Base-by-base conservation (phyloP, 371 early-diverging fungal species). In the Apophysomyces ossiformis region DNA sequence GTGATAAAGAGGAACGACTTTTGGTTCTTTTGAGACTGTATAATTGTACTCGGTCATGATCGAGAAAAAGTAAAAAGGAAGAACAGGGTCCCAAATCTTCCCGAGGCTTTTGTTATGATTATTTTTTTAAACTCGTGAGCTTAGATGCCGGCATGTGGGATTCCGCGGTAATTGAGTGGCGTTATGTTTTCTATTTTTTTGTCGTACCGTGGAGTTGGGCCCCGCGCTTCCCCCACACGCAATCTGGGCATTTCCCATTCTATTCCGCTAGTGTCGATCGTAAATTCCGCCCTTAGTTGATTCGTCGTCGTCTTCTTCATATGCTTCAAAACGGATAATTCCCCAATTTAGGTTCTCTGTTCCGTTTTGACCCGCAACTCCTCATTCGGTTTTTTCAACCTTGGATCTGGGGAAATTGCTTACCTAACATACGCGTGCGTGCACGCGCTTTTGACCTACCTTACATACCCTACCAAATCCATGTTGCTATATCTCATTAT, bases 31-130 rank as follows among this genome's bases (percentile, higher is more conserved):
- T 16, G 60, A 60, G 60, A 45, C 43, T 37, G 61, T 35, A 45
- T 61, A 67, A 41, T 56, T 57, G 38, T 61, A 67, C 15, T 67
- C 67, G 62, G 44, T 67, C 67, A 67, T 67, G 44, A 59, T 60
- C 44, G 45, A 65, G 21, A 21, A 65, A 41, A 44, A 58, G 39
- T 12, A 65, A 65, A 43, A 32, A 16, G 45, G 39, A 57, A 18
- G 41, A 64, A 58, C 35, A 36, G 56, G 37, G 64, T 64, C 64
- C 64, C 64, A 46, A 57, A 57, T 44, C 45, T 58, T 58, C 59
- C 59, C 60, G 60, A 36, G 39, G 32, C 41, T 26, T 59, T 65
- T 60, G 45, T 60, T 37, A 16, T 21, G 41, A 60, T 37, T 12
- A 18, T 37, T 60, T 60, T 26, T 37, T 41, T 41, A 37, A 43